Percentiles rank a stretch among this genome's conserved stretches.
phyloP scores from a whole-genome alignment of 768 basidiomycete species.

The Suillus subluteus region DNA sequence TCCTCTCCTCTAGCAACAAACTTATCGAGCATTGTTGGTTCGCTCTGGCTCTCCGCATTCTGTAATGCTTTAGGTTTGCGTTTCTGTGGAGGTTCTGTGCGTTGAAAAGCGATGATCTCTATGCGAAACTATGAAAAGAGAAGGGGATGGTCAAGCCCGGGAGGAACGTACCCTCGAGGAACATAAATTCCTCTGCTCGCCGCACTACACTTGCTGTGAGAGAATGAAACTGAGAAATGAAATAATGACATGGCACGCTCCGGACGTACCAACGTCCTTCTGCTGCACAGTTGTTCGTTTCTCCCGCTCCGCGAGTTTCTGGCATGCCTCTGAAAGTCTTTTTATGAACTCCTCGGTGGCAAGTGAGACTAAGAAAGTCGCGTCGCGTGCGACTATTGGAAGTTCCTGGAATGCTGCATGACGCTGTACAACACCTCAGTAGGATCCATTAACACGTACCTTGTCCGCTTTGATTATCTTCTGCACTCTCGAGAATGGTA shows the following conservation, averaged over 20 bases:
- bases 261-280: constrained; percentile 71
- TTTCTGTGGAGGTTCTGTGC: constrained; percentile 46
- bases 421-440: constrained; percentile 76
- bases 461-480: constrained; percentile 87
- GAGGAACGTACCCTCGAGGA: constrained; percentile 64
- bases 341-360: constrained; percentile 91
- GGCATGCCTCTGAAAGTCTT: constrained; percentile 71
- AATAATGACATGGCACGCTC: not conserved
- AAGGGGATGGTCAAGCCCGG: constrained; percentile 5
- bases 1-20: constrained; percentile 43
- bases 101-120: constrained; percentile 65
- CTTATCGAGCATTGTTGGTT: constrained; percentile 50
- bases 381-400: constrained; percentile 76
- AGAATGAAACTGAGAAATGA: constrained; percentile 7
- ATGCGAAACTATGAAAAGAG: not conserved
- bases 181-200: constrained; percentile 74
- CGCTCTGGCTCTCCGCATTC: constrained; percentile 24
- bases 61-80: constrained; percentile 42
- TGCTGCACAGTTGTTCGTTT: constrained; percentile 77
- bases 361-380: constrained; percentile 75
- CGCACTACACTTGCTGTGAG: constrained; percentile 62
- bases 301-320: constrained; percentile 70
- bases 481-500: constrained; percentile 81
- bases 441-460: constrained; percentile 57
- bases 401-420: constrained; percentile 57